These are phyloP conservation scores for Fragaria vesca DNA, from an alignment of 306 rosid genomes.

Conservation along the genomic window DNA sequence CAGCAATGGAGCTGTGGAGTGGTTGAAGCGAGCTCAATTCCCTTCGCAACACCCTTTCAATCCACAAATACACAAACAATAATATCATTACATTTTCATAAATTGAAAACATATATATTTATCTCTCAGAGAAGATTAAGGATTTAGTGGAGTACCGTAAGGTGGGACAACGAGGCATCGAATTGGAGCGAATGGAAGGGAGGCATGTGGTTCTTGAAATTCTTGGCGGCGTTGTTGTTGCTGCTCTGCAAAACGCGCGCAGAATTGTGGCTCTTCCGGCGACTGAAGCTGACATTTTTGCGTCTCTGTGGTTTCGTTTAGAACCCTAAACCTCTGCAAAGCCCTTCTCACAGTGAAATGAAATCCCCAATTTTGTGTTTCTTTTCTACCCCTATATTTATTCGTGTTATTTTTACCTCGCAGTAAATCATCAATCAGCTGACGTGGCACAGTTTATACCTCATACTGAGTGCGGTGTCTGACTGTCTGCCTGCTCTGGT, in stretches of 20 bases:
- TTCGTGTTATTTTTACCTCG: too few species aligned
- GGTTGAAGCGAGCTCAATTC: conserved; percentile 52
- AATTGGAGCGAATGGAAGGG: conserved; percentile 27
- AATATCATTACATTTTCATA: background rate
- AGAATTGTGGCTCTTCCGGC: conserved; percentile 34
- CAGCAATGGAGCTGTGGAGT: conserved; percentile 43
- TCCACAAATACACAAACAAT: background rate
- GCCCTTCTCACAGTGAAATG: too few species aligned
- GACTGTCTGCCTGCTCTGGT: too few species aligned
- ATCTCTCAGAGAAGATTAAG: background rate
- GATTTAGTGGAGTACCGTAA: background rate
- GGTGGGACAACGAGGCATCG: conserved; percentile 24
- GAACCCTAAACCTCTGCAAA: conserved; percentile 37
- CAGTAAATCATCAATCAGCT: background rate
- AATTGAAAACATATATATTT: background rate
- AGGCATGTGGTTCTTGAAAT: conserved; percentile 9
- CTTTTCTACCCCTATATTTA: background rate
- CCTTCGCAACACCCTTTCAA: conserved; percentile 36
- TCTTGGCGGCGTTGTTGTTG: background rate
- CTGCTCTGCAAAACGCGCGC: conserved; percentile 25
- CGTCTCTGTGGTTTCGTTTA: background rate
- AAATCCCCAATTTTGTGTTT: background rate
- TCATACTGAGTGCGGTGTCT: too few species aligned
- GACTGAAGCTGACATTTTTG: conserved; percentile 37
- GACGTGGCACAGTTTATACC: background rate